Percentiles rank a stretch among this genome's conserved stretches.
These are phyloP conservation scores for Phoma sp. DNA, from an alignment of 2,329 filamentous ascomycete species.

Conservation along the genomic window DNA sequence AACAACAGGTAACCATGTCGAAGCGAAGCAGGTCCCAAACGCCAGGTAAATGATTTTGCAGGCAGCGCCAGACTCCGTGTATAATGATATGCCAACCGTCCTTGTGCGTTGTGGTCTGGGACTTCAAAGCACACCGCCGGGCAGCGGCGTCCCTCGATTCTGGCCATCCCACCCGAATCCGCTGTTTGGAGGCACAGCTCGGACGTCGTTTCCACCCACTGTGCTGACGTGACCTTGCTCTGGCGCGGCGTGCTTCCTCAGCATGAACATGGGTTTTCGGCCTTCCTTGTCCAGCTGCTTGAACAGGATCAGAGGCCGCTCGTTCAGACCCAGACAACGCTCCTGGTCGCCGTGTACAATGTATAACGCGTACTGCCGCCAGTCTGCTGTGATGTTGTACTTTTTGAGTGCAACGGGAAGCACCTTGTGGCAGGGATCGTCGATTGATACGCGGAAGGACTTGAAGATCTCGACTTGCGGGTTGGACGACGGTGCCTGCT, in stretches of 20 bases:
- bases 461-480: constrained; percentile 93
- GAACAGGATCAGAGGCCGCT: constrained; percentile 94
- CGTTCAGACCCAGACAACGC: constrained; percentile 86
- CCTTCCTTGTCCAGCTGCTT: constrained; percentile 97
- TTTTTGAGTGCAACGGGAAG: constrained; percentile 94
- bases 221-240: constrained; percentile 55
- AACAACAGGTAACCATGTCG: constrained; percentile 3
- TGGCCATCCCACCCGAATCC: constrained; percentile 36
- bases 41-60: constrained; percentile 19
- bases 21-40: constrained; percentile 9
- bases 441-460: constrained; percentile 96
- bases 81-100: not conserved
- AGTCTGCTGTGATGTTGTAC: constrained; percentile 97
- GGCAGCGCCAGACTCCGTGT: constrained; percentile 14
- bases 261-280: constrained; percentile 99
- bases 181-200: constrained; percentile 30
- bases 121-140: constrained; percentile 33
- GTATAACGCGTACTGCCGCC: constrained; percentile 96
- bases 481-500: constrained; percentile 47
- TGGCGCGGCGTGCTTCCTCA: constrained; percentile 71
- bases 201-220: constrained; percentile 46
- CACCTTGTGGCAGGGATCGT: constrained; percentile 97
- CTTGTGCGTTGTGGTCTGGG: not conserved
- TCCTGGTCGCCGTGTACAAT: constrained; percentile 99
- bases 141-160: constrained; percentile 34